phyloP scores from a whole-genome alignment of 2,329 filamentous ascomycete genomes.

The Epicoccum nigrum region DNA sequence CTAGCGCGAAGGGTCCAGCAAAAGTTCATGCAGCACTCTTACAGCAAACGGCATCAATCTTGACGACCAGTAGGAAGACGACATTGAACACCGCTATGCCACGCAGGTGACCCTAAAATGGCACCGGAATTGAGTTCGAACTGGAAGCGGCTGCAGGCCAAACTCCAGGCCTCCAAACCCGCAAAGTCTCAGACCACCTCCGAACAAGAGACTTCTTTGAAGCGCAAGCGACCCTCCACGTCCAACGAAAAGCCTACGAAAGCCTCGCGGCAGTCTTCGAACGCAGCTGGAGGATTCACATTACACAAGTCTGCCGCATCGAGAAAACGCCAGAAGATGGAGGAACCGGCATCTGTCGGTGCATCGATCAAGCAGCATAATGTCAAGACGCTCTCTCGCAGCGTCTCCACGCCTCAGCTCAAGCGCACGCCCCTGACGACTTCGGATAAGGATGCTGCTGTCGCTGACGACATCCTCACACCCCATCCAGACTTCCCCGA shows the following conservation, averaged over 20 bases:
- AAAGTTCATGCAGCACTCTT: conserved; percentile 16
- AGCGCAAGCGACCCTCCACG: conserved; percentile 42
- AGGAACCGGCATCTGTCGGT: conserved; percentile 42
- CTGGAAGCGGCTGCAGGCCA: conserved; percentile 78
- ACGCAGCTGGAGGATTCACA: conserved; percentile 36
- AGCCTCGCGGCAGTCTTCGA: conserved; percentile 36
- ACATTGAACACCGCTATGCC: conserved; percentile 34
- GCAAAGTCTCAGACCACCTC: conserved; percentile 35
- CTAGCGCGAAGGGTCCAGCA: conserved; percentile 13
- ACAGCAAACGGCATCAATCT: conserved; percentile 22
- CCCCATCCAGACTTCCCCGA: conserved; percentile 49
- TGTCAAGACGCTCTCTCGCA: conserved; percentile 52
- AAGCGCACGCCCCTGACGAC: conserved; percentile 56
- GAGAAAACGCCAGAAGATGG: conserved; percentile 49
- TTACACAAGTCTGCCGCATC: conserved; percentile 25
- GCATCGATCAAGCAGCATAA: conserved; percentile 42
- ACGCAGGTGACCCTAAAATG: conserved; percentile 39
- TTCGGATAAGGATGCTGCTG: conserved; percentile 62
- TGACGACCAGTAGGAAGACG: conserved; percentile 21
- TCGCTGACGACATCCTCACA: conserved; percentile 57
- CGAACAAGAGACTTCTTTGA: conserved; percentile 34
- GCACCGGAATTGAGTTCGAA: conserved; percentile 60
- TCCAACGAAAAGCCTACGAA: conserved; percentile 26
- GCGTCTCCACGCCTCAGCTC: conserved; percentile 43
- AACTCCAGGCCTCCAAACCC: conserved; percentile 49